Base-by-base conservation (phyloP, 306 rosid species). In the Lathyrus oleraceus region DNA sequence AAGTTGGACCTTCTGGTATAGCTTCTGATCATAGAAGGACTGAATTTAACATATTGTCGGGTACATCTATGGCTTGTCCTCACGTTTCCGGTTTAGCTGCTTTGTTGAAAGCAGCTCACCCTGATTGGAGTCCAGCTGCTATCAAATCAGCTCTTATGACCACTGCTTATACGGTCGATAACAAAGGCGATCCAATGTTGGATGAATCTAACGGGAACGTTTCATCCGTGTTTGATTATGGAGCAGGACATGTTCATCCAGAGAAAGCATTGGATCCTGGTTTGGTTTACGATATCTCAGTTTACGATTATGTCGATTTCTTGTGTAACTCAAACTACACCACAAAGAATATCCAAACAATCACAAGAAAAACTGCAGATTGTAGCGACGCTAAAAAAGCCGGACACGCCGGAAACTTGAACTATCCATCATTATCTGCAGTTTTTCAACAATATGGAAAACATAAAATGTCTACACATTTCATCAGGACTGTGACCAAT, bases 21-120 rank as follows among this genome's bases (percentile, higher is more conserved):
- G 75, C 90, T 27, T 82, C 95, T 0, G 97, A 92, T 76, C 70
- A 38, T 28, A 76, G 97, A 0, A 66, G 68, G 19, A 92, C 96
- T 0, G 95, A 89, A 76, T 92, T 92, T 19, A 92, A 92, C 58
- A 92, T 92, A 9, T 91, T 92, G 10, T 89, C 96, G 0, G 97
- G 97, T 7, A 92, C 97, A 4, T 92, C 97, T 30, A 92, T 92
- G 98, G 98, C 98, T 23, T 92, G 98, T 17, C 98, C 98, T 43
- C 98, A 92, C 42, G 95, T 92, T 40, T 89, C 95, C 0, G 98
- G 98, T 14, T 78, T 89, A 69, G 98, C 85, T 4, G 98, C 98
- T 2, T 70, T 92, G 88, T 69, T 92, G 35, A 92, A 92, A 78
- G 98, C 98, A 0, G 95, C 95, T 1, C 98, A 92, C 51, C 98